Base-by-base conservation (phyloP, 2,329 filamentous ascomycete genomes). In the Periconia sp. region DNA sequence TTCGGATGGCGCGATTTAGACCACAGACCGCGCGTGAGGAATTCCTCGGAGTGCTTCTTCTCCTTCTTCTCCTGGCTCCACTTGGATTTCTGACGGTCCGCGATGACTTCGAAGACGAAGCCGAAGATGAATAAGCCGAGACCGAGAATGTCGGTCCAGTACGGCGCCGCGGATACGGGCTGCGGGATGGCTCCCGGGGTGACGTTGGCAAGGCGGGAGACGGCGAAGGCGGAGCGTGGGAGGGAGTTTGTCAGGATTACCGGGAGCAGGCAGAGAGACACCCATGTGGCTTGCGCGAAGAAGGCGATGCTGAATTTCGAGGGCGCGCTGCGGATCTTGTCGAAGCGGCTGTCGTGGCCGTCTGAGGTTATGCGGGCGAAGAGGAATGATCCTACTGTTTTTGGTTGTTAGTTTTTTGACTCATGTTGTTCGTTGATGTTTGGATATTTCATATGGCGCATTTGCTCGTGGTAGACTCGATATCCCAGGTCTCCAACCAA, bases 1-100 rank as follows among this genome's bases (percentile, higher is more conserved):
- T 90, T 88, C 0, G 87, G 87, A 70, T 88, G 85, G 55, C 85
- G 74, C 45, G 79, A 82, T 65, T 81, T 79, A 6, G 77, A 76
- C 82, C 86, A 90, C 35, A 90, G 63, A 0, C 87, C 87, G 1
- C 76, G 70, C 0, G 85, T 87, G 57, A 90, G 66, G 63, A 89
- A 90, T 44, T 84, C 80, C 70, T 90, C 86, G 20, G 82, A 81
- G 56, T 90, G 87, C 62, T 82, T 77, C 79, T 89, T 89, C 45
- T 78, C 76, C 62, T 81, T 81, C 76, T 85, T 87, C 53, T 82
- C 84, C 50, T 76, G 70, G 54, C 81, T 64, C 87, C 87, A 90
- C 19, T 73, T 70, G 50, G 76, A 78, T 75, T 89, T 89, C 69
- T 90, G 86, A 43, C 76, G 64, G 60, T 90, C 87, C 1, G 87